phyloP scores from a whole-genome alignment of 2,329 filamentous ascomycete species.

The Xylaria sp. region DNA sequence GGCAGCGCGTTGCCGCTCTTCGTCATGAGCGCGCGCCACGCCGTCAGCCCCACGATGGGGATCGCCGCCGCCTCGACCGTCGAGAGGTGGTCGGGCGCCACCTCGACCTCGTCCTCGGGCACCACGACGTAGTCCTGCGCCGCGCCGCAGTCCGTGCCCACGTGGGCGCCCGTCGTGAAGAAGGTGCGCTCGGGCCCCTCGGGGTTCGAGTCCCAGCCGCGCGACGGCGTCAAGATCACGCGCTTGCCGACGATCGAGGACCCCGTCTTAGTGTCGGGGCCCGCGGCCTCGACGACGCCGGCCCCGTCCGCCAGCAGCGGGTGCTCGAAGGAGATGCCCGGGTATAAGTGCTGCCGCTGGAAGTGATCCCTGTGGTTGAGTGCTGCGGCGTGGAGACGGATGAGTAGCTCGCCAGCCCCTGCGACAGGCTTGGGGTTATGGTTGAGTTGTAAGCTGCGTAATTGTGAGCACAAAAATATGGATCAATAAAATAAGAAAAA shows the following conservation, averaged over 20 bases:
- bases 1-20: conserved; percentile 73
- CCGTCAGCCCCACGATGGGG: conserved; percentile 86
- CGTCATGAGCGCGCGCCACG: conserved; percentile 84
- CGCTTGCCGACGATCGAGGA: conserved; percentile 63
- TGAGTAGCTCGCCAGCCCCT: conserved; percentile 74
- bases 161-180: conserved; percentile 76
- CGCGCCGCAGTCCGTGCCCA: conserved; percentile 71
- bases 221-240: conserved; percentile 81
- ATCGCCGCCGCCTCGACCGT: conserved; percentile 83
- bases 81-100: conserved; percentile 76
- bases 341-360: conserved; percentile 92
- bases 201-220: conserved; percentile 78
- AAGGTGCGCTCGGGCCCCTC: conserved; percentile 79
- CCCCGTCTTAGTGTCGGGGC: conserved; percentile 56
- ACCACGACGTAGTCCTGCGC: conserved; percentile 79
- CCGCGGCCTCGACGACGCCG: conserved; percentile 75
- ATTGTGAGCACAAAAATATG: conserved; percentile 6
- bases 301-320: conserved; percentile 86
- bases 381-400: conserved; percentile 81
- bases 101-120: conserved; percentile 77
- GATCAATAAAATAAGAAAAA: background rate
- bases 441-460: conserved; percentile 66
- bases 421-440: conserved; percentile 72
- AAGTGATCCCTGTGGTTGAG: conserved; percentile 97
- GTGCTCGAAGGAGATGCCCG: conserved; percentile 79